phyloP scores from a whole-genome alignment of 2,329 filamentous ascomycete species.

The Mollisiaceae sp. region DNA sequence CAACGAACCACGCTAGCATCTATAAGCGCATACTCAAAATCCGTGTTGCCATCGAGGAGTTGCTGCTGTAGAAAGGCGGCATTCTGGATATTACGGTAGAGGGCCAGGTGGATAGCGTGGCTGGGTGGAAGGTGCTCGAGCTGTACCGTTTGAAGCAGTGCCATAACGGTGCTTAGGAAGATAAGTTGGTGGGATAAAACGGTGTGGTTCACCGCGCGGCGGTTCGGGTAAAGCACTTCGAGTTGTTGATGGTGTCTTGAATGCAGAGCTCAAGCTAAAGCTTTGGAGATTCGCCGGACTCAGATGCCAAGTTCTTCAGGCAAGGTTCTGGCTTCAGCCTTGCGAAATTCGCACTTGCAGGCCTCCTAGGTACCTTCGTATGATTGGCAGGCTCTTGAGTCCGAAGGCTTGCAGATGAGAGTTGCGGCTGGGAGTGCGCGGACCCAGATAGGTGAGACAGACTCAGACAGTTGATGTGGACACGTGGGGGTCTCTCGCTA shows the following conservation, averaged over 20 bases:
- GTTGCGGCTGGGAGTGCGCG: background rate
- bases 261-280: background rate
- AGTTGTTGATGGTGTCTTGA: background rate
- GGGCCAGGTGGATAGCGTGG: slow-evolving; percentile 71
- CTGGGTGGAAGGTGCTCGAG: slow-evolving; percentile 77
- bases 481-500: background rate
- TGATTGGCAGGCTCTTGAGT: background rate
- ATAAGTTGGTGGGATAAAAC: background rate
- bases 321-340: background rate
- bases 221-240: background rate
- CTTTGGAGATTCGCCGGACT: background rate
- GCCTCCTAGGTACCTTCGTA: too few species aligned
- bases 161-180: slow-evolving; percentile 32
- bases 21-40: slow-evolving; percentile 92
- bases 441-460: background rate
- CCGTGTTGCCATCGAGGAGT: slow-evolving; percentile 80
- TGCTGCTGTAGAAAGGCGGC: slow-evolving; percentile 79
- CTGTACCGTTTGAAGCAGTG: slow-evolving; percentile 62
- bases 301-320: background rate
- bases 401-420: slow-evolving; percentile 4
- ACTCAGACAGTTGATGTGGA: background rate
- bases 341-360: background rate
- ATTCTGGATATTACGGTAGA: slow-evolving; percentile 81
- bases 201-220: background rate
- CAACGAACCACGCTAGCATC: slow-evolving; percentile 76